phyloP scores from a whole-genome alignment of 805 yeast genomes.

The Debaryomyces hansenii region DNA sequence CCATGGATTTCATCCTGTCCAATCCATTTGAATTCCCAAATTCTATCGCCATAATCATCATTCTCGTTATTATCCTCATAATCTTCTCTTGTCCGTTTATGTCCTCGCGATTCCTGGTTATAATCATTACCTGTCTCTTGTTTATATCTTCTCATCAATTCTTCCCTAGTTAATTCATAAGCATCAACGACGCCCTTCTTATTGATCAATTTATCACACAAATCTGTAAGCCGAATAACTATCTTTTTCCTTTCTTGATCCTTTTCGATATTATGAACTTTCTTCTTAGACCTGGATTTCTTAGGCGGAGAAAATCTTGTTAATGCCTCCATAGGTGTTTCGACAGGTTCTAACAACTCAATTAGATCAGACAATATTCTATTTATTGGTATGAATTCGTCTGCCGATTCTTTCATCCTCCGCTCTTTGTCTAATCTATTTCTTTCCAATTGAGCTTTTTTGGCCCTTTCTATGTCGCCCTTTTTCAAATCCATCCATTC shows the following conservation, averaged over 20 bases:
- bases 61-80: conserved; percentile 13
- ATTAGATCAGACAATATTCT: conserved; percentile 33
- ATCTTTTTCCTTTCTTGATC: conserved; percentile 21
- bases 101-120: conserved; percentile 14
- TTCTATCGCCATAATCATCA: conserved; percentile 29
- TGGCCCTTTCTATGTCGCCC: conserved; percentile 34
- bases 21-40: conserved; percentile 42
- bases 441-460: conserved; percentile 45
- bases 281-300: conserved; percentile 14
- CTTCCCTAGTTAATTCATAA: conserved; percentile 59
- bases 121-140: conserved; percentile 24
- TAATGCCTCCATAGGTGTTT: conserved; percentile 58
- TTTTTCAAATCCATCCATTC: conserved; percentile 17
- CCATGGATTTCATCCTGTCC: conserved; percentile 46
- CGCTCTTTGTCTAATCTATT: conserved; percentile 15
- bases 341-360: conserved; percentile 53
- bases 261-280: conserved; percentile 6
- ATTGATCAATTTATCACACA: conserved; percentile 44
- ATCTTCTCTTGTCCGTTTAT: conserved; percentile 17
- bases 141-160: conserved; percentile 40
- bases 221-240: conserved; percentile 46
- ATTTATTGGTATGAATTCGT: conserved; percentile 9
- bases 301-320: conserved; percentile 35
- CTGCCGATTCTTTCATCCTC: conserved; percentile 10
- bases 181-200: conserved; percentile 41